Conservation (phyloP, 495 filamentous ascomycete species). For the Glutinoglossum americanum region DNA sequence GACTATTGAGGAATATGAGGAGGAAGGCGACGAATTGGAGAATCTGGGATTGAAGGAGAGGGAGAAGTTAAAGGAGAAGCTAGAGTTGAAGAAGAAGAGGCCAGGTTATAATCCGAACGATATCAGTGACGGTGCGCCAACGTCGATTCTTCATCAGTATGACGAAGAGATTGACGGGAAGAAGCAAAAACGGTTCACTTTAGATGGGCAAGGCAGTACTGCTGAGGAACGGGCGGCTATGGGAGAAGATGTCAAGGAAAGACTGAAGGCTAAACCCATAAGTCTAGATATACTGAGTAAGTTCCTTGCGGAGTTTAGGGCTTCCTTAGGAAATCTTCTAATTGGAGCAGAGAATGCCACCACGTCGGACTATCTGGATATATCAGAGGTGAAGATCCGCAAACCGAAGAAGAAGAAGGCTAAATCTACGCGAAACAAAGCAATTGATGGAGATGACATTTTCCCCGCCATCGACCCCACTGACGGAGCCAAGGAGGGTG, state of each 20-base stretch:
- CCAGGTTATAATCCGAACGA: conserved; percentile 73
- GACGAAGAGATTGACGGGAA: conserved; percentile 90
- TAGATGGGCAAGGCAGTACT: conserved; percentile 47
- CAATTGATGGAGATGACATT: conserved; percentile 52
- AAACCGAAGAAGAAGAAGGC: conserved; percentile 89
- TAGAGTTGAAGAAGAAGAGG: conserved; percentile 81
- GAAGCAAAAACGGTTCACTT: conserved; percentile 69
- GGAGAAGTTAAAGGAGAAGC: conserved; percentile 52
- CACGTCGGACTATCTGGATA: conserved; percentile 69
- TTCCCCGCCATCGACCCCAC: conserved; percentile 26
- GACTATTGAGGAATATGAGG: conserved; percentile 64
- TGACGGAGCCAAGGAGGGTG: conserved; percentile 18
- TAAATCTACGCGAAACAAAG: conserved; percentile 48
- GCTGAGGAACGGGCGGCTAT: conserved; percentile 40
- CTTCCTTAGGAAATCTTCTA: neutral
- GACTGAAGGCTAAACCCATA: conserved; percentile 44
- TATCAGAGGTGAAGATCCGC: conserved; percentile 66
- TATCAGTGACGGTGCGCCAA: conserved; percentile 40
- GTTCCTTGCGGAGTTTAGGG: neutral
- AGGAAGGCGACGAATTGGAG: conserved; percentile 83
- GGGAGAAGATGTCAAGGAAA: conserved; percentile 31
- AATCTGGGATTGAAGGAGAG: conserved; percentile 56
- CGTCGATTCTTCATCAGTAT: conserved; percentile 60
- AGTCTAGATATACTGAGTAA: conserved; percentile 48
- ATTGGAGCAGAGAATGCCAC: conserved; percentile 30